These are phyloP conservation scores for Aureobasidium leucospermi DNA, from an alignment of 2,329 filamentous ascomycete genomes.

Conservation along the genomic window DNA sequence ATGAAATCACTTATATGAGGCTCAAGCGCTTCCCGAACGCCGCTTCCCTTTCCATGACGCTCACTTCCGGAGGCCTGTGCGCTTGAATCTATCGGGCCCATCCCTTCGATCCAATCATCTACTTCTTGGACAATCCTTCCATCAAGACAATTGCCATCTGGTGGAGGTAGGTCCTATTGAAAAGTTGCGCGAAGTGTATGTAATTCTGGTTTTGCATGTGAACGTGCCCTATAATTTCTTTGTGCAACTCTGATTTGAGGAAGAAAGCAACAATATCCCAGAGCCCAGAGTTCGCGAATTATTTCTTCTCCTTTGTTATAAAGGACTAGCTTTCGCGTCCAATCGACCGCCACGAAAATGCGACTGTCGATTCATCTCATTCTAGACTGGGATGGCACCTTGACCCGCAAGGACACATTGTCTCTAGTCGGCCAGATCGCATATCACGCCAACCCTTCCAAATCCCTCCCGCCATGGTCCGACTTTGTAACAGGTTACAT, in stretches of 20 bases:
- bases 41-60: conserved; percentile 3
- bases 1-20: not conserved
- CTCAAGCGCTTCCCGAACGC: not conserved
- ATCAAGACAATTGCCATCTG: too few species aligned
- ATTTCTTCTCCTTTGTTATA: too few species aligned
- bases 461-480: conserved; percentile 27
- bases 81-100: too few species aligned
- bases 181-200: too few species aligned
- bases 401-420: conserved; percentile 40
- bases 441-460: conserved; percentile 3
- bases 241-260: too few species aligned
- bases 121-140: too few species aligned
- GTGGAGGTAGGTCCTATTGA: too few species aligned
- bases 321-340: not conserved
- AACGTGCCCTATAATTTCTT: too few species aligned
- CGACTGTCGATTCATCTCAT: conserved; percentile 28
- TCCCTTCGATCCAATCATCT: too few species aligned
- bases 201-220: too few species aligned
- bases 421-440: conserved; percentile 34
- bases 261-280: too few species aligned
- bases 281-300: too few species aligned
- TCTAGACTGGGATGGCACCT: conserved; percentile 43
- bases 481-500: conserved; percentile 34
- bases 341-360: not conserved
- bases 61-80: not conserved